These are phyloP conservation scores for Cardamine chenopodiifolia DNA, from an alignment of 345 rosid species.

Conservation along the genomic window DNA sequence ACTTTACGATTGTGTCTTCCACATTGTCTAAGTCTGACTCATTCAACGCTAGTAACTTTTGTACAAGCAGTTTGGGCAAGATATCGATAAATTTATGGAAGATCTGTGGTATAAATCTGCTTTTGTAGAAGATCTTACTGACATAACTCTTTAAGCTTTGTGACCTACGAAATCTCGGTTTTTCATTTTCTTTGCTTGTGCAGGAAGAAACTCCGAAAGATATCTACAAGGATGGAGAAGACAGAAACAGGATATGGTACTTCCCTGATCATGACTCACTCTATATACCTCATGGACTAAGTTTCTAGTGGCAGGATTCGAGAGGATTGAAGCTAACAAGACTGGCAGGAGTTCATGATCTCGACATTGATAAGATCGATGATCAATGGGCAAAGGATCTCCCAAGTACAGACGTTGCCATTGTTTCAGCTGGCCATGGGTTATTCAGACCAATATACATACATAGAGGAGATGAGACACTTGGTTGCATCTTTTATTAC, in stretches of 20 bases:
- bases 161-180: not conserved
- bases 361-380: constrained; percentile 56
- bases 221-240: no score
- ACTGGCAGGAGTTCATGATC: constrained; percentile 54
- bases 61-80: no score
- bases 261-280: constrained; percentile 68
- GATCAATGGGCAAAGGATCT: constrained; percentile 50
- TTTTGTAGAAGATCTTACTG: not conserved
- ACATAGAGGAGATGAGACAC: constrained; percentile 40
- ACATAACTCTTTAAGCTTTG: not conserved
- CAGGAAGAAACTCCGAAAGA: constrained; percentile 67
- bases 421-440: constrained; percentile 79
- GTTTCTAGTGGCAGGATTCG: constrained; percentile 61
- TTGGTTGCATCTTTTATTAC: constrained; percentile 74
- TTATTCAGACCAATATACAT: constrained; percentile 69
- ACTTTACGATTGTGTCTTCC: no score
- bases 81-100: no score
- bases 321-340: constrained; percentile 51
- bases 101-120: constrained; percentile 53
- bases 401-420: constrained; percentile 50
- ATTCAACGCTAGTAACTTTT: no score
- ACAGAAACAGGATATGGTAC: constrained; percentile 69
- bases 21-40: no score
- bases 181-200: not conserved
- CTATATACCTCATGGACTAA: constrained; percentile 66